These are phyloP conservation scores for Aphanomyces stellatus DNA, from an alignment of 352 stramenopile species.

Conservation along the genomic window DNA sequence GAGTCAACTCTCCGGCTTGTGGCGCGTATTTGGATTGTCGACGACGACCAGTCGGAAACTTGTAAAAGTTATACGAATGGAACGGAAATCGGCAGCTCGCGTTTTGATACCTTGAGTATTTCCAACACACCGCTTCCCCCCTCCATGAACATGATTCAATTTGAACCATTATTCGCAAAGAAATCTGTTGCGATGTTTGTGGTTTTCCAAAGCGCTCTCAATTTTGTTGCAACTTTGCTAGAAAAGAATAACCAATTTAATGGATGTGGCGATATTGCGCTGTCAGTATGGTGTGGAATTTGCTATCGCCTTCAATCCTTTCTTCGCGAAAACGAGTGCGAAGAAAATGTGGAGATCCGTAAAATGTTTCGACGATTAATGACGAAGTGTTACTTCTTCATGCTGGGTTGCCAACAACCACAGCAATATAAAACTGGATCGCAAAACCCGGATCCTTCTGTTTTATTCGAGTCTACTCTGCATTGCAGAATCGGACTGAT, in stretches of 20 bases:
- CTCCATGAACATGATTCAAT: no score
- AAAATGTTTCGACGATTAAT: neutral
- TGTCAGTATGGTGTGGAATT: neutral
- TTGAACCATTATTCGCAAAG: no score
- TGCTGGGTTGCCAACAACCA: neutral
- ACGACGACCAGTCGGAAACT: conserved; percentile 5
- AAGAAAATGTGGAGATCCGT: neutral
- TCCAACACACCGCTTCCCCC: neutral
- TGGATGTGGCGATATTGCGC: neutral
- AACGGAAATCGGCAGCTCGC: no score
- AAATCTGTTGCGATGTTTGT: neutral
- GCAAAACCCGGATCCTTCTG: neutral
- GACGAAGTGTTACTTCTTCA: neutral
- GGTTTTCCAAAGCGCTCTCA: neutral
- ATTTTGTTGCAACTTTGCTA: neutral
- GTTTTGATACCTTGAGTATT: neutral
- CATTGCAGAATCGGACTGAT: neutral
- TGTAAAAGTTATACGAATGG: no score
- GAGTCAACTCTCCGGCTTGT: neutral
- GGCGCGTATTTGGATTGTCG: neutral
- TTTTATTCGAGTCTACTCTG: neutral
- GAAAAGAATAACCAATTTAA: no score
- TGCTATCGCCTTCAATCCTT: neutral
- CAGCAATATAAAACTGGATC: neutral
- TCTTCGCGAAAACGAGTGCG: no score